These are phyloP conservation scores for Trichoderma semiorbis DNA, from an alignment of 2,329 filamentous ascomycete genomes.

Conservation along the genomic window DNA sequence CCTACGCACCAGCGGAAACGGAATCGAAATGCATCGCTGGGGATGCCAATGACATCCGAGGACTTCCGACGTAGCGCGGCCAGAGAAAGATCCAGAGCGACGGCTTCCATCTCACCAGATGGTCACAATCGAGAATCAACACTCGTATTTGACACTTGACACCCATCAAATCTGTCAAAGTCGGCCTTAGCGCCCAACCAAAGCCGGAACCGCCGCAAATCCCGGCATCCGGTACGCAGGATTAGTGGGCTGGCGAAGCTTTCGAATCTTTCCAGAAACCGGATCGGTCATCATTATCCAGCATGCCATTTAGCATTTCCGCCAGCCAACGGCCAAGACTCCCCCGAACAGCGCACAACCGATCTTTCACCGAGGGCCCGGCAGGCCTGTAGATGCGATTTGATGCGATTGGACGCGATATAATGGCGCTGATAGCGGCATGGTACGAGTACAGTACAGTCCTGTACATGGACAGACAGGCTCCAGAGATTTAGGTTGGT, in stretches of 20 bases:
- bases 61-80: neutral
- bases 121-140: neutral
- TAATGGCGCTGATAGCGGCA: neutral
- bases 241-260: neutral
- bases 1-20: neutral
- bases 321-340: neutral
- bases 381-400: neutral
- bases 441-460: neutral
- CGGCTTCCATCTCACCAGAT: neutral
- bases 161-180: neutral
- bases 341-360: neutral
- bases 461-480: neutral
- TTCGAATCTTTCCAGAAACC: neutral
- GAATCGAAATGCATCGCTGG: neutral
- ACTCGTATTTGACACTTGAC: neutral
- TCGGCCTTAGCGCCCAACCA: neutral
- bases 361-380: constrained; percentile 1
- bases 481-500: constrained; percentile 10
- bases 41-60: neutral
- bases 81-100: neutral
- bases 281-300: neutral
- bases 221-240: constrained; percentile 3
- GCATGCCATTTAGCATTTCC: neutral
- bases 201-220: constrained; percentile 4
- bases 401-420: neutral